Conservation (phyloP, 2,329 filamentous ascomycete species). For the Orbilia javanica region DNA sequence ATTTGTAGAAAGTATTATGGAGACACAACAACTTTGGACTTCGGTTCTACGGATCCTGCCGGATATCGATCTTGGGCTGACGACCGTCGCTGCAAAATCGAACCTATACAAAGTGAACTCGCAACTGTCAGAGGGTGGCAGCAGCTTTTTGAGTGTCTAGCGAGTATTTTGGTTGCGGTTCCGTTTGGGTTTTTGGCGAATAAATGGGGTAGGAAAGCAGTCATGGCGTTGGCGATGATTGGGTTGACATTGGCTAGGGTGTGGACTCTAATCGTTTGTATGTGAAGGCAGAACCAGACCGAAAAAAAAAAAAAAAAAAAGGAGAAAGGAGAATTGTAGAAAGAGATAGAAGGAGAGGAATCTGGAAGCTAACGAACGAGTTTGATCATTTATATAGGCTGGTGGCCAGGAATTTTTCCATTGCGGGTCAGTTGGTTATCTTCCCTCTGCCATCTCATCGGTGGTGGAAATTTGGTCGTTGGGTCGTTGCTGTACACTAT, state of each 20-base stretch:
- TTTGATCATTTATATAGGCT: background rate
- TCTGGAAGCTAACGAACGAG: background rate
- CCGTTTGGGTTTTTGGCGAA: constrained; percentile 13
- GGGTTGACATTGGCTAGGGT: background rate
- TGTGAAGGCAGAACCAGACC: background rate
- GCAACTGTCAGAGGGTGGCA: background rate
- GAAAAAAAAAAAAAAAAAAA: too few species aligned
- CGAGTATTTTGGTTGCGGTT: background rate
- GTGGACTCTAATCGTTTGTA: background rate
- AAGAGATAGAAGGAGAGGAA: too few species aligned
- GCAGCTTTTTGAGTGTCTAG: constrained; percentile 1
- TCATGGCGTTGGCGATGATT: background rate
- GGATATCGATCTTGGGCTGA: background rate
- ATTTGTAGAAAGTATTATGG: background rate
- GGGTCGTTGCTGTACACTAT: constrained; percentile 7
- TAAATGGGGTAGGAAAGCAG: background rate
- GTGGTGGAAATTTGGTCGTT: background rate
- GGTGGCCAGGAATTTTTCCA: constrained; percentile 2
- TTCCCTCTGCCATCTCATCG: background rate
- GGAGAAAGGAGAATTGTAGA: too few species aligned
- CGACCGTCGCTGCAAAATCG: constrained; percentile 5
- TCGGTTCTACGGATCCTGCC: background rate
- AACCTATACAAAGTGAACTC: background rate
- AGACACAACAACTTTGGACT: background rate
- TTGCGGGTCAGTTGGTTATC: constrained; percentile 2